phyloP scores from a whole-genome alignment of 2,329 filamentous ascomycete genomes.

The Aureobasidium sp. region DNA sequence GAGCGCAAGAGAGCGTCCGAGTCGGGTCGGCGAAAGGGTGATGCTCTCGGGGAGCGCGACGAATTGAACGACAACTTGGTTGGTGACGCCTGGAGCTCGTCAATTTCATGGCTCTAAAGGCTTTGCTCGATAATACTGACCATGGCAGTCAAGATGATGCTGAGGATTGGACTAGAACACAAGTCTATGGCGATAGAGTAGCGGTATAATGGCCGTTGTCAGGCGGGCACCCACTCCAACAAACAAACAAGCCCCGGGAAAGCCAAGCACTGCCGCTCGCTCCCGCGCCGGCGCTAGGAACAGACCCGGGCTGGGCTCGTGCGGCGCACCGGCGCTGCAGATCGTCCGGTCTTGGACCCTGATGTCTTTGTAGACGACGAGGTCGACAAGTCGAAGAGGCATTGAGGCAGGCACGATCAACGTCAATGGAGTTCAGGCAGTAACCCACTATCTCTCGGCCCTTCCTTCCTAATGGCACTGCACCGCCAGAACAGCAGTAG shows the following conservation, averaged over 20 bases:
- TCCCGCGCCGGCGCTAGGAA: background rate
- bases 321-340: background rate
- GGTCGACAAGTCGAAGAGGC: background rate
- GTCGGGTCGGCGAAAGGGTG: conserved; percentile 39
- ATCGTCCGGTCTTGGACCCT: conserved; percentile 2
- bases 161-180: background rate
- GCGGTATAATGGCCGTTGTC: background rate
- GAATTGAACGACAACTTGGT: conserved; percentile 35
- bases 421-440: background rate
- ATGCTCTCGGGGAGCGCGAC: conserved; percentile 37
- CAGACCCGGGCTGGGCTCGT: background rate
- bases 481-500: conserved; percentile 16
- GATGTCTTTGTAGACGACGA: background rate
- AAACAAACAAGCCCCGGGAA: conserved; percentile 6
- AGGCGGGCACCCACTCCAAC: background rate
- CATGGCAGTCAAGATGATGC: background rate
- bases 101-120: too few relatives aligned
- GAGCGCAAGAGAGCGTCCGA: conserved; percentile 32
- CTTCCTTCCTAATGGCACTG: background rate
- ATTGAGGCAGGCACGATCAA: background rate
- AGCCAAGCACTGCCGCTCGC: background rate
- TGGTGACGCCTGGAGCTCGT: conserved; percentile 1
- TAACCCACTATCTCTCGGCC: background rate
- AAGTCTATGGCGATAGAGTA: background rate
- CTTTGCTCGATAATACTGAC: too few relatives aligned